Conservation (phyloP, 345 rosid genomes). For the Carallia pectinifolia region DNA sequence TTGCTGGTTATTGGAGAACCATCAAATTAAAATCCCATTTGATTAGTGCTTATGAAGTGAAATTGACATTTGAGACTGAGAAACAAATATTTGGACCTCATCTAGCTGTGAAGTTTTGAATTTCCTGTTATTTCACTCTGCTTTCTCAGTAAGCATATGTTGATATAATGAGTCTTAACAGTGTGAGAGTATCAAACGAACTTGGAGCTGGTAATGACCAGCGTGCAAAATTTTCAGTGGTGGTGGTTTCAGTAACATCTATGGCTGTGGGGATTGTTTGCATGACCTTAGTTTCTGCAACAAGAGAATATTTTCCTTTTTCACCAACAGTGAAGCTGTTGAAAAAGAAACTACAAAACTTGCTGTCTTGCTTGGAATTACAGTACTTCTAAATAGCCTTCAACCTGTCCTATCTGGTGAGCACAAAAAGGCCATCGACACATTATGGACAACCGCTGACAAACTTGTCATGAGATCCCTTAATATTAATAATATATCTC, state of each 20-base stretch:
- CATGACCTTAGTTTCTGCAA: constrained; percentile 57
- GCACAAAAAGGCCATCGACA: constrained; percentile 1
- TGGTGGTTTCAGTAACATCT: constrained; percentile 74
- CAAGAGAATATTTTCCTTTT: constrained; percentile 75
- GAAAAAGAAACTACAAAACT: constrained; percentile 70
- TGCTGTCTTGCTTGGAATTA: constrained; percentile 60
- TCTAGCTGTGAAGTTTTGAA: too few species aligned
- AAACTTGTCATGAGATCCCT: background rate
- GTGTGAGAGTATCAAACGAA: constrained; percentile 91
- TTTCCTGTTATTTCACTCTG: too few species aligned
- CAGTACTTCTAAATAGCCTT: constrained; percentile 81
- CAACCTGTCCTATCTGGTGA: constrained; percentile 87
- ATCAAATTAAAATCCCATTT: background rate
- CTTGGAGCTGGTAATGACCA: constrained; percentile 72
- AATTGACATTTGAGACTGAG: too few species aligned
- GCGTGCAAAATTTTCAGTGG: constrained; percentile 62
- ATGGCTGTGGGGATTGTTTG: constrained; percentile 54
- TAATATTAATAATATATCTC: background rate
- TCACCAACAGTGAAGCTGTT: constrained; percentile 70
- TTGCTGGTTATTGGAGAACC: background rate
- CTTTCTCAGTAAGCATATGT: background rate
- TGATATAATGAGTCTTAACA: constrained; percentile 18
- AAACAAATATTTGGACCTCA: too few species aligned
- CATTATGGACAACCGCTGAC: too few species aligned
- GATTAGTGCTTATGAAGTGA: too few species aligned